phyloP scores from a whole-genome alignment of 805 yeast genomes.

The Ogataea degrootiae region DNA sequence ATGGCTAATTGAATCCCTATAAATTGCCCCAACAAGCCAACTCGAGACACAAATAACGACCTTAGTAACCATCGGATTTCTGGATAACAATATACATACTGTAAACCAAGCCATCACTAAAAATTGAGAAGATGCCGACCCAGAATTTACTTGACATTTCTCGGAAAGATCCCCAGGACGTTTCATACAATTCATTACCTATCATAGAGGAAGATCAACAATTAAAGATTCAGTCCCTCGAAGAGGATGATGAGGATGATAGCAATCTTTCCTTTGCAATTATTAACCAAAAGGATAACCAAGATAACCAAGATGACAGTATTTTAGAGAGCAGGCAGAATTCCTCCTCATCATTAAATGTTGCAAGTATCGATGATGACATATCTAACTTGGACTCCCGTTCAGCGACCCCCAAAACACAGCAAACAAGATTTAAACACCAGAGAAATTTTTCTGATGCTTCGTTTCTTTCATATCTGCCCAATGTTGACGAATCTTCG shows the following conservation, averaged over 20 bases:
- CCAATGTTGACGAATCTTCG: slow-evolving; percentile 33
- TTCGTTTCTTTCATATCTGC: slow-evolving; percentile 23
- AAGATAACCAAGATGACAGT: not conserved
- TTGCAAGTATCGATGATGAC: slow-evolving; percentile 16
- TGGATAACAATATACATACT: too few species aligned
- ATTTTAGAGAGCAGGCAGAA: slow-evolving; percentile 3
- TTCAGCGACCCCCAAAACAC: slow-evolving; percentile 3
- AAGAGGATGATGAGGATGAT: not conserved
- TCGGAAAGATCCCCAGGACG: not conserved
- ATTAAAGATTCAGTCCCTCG: slow-evolving; percentile 1
- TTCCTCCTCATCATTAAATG: slow-evolving; percentile 6
- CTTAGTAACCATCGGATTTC: too few species aligned
- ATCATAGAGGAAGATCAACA: slow-evolving; percentile 9
- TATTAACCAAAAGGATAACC: not conserved
- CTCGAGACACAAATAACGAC: too few species aligned
- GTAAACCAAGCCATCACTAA: not conserved
- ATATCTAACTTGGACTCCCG: slow-evolving; percentile 3
- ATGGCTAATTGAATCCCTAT: too few species aligned
- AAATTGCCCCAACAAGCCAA: too few species aligned
- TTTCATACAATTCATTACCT: slow-evolving; percentile 2
- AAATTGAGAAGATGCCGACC: not conserved
- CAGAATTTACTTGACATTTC: not conserved
- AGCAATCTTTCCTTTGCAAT: not conserved
- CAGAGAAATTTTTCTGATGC: slow-evolving; percentile 21
- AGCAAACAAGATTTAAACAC: slow-evolving; percentile 9